phyloP scores from a whole-genome alignment of 257 asterid genomes.

The Haberlea rhodopensis region DNA sequence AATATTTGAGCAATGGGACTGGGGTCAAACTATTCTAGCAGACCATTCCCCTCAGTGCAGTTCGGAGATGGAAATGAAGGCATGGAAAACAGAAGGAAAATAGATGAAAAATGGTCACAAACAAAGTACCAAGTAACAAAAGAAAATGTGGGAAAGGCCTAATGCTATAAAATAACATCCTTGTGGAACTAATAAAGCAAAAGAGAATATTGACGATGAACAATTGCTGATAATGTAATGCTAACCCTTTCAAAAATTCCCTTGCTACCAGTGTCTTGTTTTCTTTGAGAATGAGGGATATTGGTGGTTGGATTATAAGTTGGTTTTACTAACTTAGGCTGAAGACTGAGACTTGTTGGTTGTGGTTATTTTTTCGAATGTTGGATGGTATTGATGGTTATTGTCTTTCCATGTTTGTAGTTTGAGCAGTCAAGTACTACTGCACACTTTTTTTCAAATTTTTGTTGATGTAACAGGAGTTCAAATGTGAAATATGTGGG shows the following conservation, averaged over 20 bases:
- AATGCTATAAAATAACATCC: not conserved
- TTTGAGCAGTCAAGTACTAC: not conserved
- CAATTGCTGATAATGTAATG: not conserved
- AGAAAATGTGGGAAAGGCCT: not conserved
- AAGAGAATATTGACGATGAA: not conserved
- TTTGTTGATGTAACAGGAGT: constrained; percentile 57
- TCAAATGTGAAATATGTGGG: constrained; percentile 98
- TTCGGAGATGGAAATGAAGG: not conserved
- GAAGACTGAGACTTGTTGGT: not conserved
- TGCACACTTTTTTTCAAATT: not conserved
- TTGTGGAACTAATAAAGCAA: not conserved
- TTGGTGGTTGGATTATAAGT: not conserved
- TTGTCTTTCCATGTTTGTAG: not conserved
- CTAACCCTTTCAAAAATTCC: constrained; percentile 5
- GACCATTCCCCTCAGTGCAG: not conserved
- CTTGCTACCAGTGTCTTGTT: not conserved
- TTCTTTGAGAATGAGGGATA: constrained; percentile 11
- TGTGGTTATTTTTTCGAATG: not conserved
- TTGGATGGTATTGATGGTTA: constrained; percentile 10
- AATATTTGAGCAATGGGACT: not conserved
- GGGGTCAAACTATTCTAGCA: not conserved
- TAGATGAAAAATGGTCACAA: not conserved
- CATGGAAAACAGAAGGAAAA: not conserved
- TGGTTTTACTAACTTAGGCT: not conserved
- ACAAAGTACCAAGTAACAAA: not conserved